phyloP scores from a whole-genome alignment of 371 early-diverging fungal species.

The Mucor irregularis region DNA sequence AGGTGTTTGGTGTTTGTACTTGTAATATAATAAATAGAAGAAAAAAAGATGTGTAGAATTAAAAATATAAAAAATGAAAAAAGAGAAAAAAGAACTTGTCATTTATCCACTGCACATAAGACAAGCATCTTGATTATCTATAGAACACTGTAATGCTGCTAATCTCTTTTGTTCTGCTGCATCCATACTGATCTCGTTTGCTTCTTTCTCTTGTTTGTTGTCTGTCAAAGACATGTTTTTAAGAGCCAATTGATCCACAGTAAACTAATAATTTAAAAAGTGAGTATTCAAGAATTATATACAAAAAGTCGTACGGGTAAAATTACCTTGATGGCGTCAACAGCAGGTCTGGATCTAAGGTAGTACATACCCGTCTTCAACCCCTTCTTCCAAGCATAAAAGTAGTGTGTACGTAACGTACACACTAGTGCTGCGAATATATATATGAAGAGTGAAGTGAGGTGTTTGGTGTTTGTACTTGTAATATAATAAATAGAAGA shows the following conservation, averaged over 20 bases:
- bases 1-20: neutral
- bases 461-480: neutral
- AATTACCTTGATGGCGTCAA: constrained; percentile 94
- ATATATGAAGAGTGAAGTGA: constrained; percentile 4
- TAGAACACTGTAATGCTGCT: constrained; percentile 69
- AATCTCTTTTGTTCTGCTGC: constrained; percentile 22
- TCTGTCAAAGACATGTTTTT: constrained; percentile 33
- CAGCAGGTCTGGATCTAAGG: constrained; percentile 96
- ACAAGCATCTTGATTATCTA: constrained; percentile 92
- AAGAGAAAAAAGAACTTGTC: no score
- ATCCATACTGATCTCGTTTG: constrained; percentile 15
- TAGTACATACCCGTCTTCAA: constrained; percentile 99
- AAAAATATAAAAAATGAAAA: constrained; percentile 1
- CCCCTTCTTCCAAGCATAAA: constrained; percentile 98
- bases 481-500: neutral
- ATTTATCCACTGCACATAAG: constrained; percentile 84
- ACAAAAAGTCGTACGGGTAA: no score
- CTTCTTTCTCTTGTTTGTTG: no score
- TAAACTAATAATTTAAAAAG: constrained; percentile 50
- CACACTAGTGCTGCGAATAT: neutral
- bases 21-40: neutral
- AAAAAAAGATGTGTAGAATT: neutral
- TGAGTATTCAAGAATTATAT: neutral
- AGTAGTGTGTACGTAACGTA: no score
- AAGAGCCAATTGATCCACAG: constrained; percentile 65